phyloP scores from a whole-genome alignment of 1,139 yeast genomes.

The Diutina catenulata region DNA sequence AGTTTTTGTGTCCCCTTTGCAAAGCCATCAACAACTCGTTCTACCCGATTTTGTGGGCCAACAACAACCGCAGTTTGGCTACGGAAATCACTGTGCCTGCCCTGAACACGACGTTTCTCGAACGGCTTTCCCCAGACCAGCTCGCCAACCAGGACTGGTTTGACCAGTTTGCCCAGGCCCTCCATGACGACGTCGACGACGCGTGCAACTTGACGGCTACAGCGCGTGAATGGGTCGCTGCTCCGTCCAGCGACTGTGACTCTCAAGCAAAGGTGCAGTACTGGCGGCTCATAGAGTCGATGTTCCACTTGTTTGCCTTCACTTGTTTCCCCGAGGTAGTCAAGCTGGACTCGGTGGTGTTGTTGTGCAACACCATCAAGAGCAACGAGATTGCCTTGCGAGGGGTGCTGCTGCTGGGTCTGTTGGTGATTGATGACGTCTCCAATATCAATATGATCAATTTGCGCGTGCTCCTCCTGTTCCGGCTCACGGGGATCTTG shows the following conservation, averaged over 20 bases:
- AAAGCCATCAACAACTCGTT: conserved; percentile 78
- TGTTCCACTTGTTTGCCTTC: conserved; percentile 24
- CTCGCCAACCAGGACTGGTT: conserved; percentile 21
- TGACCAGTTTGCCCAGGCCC: conserved; percentile 12
- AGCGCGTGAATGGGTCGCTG: no score
- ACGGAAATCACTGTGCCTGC: background rate
- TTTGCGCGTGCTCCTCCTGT: conserved; percentile 42
- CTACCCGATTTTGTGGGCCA: conserved; percentile 53
- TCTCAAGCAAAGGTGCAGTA: conserved; percentile 22
- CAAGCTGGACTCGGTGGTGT: conserved; percentile 23
- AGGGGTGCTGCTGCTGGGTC: conserved; percentile 31
- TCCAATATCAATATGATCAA: conserved; percentile 48
- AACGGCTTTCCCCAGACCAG: background rate
- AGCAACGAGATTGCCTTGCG: conserved; percentile 58
- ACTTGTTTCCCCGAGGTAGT: conserved; percentile 29
- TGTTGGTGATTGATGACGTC: conserved; percentile 42
- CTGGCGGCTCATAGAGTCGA: conserved; percentile 19
- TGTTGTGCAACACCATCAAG: conserved; percentile 45
- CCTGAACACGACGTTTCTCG: background rate
- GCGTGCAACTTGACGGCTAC: no score
- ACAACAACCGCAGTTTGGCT: conserved; percentile 23
- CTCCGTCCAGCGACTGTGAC: no score
- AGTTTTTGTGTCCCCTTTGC: conserved; percentile 84
- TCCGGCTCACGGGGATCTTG: conserved; percentile 22
- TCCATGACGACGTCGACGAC: conserved; percentile 18